Evolutionary conservation across 257 asterid genomes (phyloP).

Genomic region (Thymus quinquecostatus): DNA sequence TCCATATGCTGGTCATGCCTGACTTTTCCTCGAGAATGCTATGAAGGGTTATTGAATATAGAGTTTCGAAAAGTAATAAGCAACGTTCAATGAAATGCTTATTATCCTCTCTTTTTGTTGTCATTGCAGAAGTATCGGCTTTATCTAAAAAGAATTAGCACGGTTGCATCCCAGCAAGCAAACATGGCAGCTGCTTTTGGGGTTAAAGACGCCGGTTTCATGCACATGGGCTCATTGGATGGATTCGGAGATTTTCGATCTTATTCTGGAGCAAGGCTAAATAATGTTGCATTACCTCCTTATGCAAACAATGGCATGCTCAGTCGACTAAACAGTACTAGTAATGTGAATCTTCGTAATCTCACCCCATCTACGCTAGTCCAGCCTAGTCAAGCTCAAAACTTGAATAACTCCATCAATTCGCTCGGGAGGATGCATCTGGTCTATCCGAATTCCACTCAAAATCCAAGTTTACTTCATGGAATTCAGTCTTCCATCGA

Average conservation of each 20-base stretch:
- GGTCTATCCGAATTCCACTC: constrained; percentile 43
- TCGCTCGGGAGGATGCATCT: constrained; percentile 56
- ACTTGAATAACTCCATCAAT: constrained; percentile 46
- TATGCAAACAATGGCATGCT: constrained; percentile 63
- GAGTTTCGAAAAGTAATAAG: neutral
- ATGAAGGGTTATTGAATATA: neutral
- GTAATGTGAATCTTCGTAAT: constrained; percentile 51
- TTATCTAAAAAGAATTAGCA: constrained; percentile 75
- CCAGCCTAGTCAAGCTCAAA: constrained; percentile 60
- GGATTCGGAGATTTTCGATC: constrained; percentile 67
- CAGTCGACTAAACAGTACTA: constrained; percentile 69
- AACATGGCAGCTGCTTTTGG: constrained; percentile 81
- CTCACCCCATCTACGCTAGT: constrained; percentile 49
- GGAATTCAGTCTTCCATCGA: constrained; percentile 61
- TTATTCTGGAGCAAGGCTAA: constrained; percentile 52
- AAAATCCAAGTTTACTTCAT: constrained; percentile 52
- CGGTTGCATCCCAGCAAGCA: constrained; percentile 68
- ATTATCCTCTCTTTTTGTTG: neutral
- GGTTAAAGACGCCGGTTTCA: constrained; percentile 68
- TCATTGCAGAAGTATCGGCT: constrained; percentile 81
- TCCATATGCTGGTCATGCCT: too few relatives aligned
- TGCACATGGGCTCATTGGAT: constrained; percentile 62
- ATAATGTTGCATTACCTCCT: constrained; percentile 54
- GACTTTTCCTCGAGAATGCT: neutral
- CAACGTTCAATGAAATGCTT: neutral